These are phyloP conservation scores for Aspergillus hancockii DNA, from an alignment of 495 filamentous ascomycete species.

Conservation along the genomic window DNA sequence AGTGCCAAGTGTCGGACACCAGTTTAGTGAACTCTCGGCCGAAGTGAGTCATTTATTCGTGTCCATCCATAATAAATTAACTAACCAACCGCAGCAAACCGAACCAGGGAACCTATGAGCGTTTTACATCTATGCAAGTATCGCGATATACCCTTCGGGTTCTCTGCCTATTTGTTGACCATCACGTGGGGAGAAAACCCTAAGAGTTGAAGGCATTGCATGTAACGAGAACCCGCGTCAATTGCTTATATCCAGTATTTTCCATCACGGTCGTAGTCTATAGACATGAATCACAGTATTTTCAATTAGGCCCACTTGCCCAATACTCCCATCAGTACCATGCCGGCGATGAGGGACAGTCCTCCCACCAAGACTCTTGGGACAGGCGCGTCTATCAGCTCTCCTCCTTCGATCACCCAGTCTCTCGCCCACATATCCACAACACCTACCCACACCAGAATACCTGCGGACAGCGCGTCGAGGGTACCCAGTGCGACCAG, in stretches of 20 bases:
- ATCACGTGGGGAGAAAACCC: not conserved
- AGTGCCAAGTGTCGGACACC: too few species aligned
- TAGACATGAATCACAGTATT: not conserved
- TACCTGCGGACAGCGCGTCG: conserved; percentile 48
- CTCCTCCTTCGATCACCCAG: conserved; percentile 45
- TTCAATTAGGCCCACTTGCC: conserved; percentile 47
- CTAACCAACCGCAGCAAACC: too few species aligned
- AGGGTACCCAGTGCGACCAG: conserved; percentile 44
- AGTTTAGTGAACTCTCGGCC: too few species aligned
- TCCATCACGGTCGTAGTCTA: not conserved
- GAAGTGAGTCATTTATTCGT: too few species aligned
- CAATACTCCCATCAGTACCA: conserved; percentile 43
- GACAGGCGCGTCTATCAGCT: conserved; percentile 38
- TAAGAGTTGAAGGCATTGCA: not conserved
- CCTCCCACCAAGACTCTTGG: conserved; percentile 36
- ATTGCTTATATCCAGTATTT: not conserved
- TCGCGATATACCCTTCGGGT: too few species aligned
- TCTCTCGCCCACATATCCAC: conserved; percentile 50
- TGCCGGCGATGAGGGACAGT: conserved; percentile 33
- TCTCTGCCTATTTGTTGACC: too few species aligned
- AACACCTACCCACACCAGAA: conserved; percentile 47
- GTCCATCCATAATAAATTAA: too few species aligned
- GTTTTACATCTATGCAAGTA: too few species aligned
- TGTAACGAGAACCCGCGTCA: too few species aligned
- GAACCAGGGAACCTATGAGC: too few species aligned